phyloP scores from a whole-genome alignment of 208 protist genomes.

The Wallacemonas sp. region DNA sequence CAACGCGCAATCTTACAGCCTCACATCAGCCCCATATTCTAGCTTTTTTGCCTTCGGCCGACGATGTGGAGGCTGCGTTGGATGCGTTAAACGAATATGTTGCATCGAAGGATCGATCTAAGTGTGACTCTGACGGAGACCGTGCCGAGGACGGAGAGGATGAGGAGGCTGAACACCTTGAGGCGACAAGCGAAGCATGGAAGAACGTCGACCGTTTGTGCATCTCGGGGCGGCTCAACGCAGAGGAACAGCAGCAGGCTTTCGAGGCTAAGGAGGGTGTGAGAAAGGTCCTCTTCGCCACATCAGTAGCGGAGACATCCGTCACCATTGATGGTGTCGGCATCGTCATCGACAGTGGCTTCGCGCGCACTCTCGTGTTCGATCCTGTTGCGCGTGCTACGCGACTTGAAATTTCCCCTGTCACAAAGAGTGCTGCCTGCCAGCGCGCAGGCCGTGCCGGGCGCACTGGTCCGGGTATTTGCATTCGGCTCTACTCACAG shows the following conservation, averaged over 20 bases:
- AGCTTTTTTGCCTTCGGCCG: slow-evolving; percentile 52
- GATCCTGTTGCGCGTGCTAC: slow-evolving; percentile 92
- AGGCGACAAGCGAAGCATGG: not conserved
- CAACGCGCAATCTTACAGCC: too few species aligned
- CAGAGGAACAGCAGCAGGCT: slow-evolving; percentile 34
- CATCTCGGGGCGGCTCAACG: slow-evolving; percentile 33
- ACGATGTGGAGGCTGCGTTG: slow-evolving; percentile 38
- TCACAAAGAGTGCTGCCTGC: slow-evolving; percentile 94
- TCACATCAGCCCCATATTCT: slow-evolving; percentile 39
- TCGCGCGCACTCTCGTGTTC: slow-evolving; percentile 94
- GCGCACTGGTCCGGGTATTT: slow-evolving; percentile 94
- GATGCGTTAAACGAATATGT: not conserved
- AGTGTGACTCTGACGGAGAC: slow-evolving; percentile 9
- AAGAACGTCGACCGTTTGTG: slow-evolving; percentile 18
- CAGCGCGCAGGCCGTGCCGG: slow-evolving; percentile 98
- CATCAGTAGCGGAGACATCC: slow-evolving; percentile 98
- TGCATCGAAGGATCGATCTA: not conserved
- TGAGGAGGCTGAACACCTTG: not conserved
- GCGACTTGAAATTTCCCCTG: slow-evolving; percentile 92
- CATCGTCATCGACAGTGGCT: slow-evolving; percentile 97
- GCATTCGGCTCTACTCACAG: slow-evolving; percentile 93
- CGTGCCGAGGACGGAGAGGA: not conserved
- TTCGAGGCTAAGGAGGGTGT: slow-evolving; percentile 14
- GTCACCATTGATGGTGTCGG: slow-evolving; percentile 98
- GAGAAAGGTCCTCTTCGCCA: slow-evolving; percentile 93